phyloP scores from a whole-genome alignment of 768 basidiomycete species.

The Atractiella rhizophila region DNA sequence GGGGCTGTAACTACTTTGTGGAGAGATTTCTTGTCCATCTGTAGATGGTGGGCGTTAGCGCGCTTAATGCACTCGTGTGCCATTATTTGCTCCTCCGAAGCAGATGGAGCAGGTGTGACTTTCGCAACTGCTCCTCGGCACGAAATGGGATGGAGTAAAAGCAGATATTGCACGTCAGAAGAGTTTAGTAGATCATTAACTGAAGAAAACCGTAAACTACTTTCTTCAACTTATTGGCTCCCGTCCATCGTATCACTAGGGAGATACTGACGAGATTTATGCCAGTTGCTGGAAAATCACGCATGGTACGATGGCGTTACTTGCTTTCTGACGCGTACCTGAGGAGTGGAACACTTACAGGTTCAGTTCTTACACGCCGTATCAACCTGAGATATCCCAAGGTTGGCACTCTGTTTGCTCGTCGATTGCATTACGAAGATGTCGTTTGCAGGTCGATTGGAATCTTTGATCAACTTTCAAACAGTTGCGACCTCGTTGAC shows the following conservation, averaged over 20 bases:
- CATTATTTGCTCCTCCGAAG: not conserved
- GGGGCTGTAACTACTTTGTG: too few species aligned
- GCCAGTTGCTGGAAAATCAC: conserved; percentile 44
- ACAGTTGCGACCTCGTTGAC: conserved; percentile 88
- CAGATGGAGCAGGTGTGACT: too few species aligned
- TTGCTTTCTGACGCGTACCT: not conserved
- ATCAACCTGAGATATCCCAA: conserved; percentile 96
- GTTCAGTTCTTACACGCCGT: conserved; percentile 38
- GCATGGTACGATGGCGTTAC: conserved; percentile 99
- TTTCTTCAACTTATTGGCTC: too few species aligned
- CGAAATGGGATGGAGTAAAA: too few species aligned
- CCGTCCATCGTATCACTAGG: not conserved
- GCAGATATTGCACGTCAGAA: too few species aligned
- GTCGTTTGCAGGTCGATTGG: conserved; percentile 48
- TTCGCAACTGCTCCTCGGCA: too few species aligned
- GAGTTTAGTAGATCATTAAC: too few species aligned
- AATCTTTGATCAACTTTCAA: conserved; percentile 89
- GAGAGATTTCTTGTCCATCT: too few species aligned
- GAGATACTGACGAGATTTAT: not conserved
- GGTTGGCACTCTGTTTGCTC: conserved; percentile 29
- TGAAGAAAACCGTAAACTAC: too few species aligned
- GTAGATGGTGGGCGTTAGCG: too few species aligned
- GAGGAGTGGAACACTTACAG: not conserved
- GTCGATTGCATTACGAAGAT: not conserved
- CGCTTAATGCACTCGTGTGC: not conserved